Evolutionary conservation across 345 rosid species (phyloP).

Genomic region (Eutrema japonicum): DNA sequence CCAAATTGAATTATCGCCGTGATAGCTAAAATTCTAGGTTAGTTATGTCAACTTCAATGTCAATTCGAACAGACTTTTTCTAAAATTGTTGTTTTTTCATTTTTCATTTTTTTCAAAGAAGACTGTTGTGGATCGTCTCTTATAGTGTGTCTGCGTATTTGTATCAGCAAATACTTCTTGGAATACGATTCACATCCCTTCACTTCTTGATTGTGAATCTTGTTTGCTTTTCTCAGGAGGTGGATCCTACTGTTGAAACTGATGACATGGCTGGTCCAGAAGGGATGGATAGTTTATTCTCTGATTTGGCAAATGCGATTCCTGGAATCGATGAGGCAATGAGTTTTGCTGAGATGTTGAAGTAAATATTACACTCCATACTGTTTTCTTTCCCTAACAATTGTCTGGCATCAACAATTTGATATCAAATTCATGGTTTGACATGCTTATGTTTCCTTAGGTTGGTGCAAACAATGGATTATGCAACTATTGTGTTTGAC

Average conservation of each 20-base stretch:
- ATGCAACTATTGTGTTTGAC: constrained; percentile 91
- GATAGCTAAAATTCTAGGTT: too few species aligned
- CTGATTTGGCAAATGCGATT: constrained; percentile 93
- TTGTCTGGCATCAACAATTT: background rate
- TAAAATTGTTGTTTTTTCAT: too few species aligned
- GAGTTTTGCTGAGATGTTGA: constrained; percentile 99
- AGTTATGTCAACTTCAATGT: too few species aligned
- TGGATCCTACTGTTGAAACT: constrained; percentile 94
- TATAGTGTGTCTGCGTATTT: background rate
- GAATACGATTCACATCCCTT: background rate
- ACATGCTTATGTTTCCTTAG: constrained; percentile 48
- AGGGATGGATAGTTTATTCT: constrained; percentile 89
- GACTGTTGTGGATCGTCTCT: too few species aligned
- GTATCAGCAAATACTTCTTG: constrained; percentile 14
- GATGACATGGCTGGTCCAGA: constrained; percentile 71
- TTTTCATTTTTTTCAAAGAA: too few species aligned
- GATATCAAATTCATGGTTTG: background rate
- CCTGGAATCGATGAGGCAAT: constrained; percentile 99
- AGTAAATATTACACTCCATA: constrained; percentile 52
- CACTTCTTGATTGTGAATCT: constrained; percentile 21
- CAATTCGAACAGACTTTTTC: too few species aligned
- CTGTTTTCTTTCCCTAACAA: background rate
- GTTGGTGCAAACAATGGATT: constrained; percentile 99
- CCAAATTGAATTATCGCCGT: too few species aligned
- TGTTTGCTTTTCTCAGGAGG: constrained; percentile 62